Evolutionary conservation across 176 grass and related monocot genomes (phyloP).

Genomic region (Microstegium vimineum): DNA sequence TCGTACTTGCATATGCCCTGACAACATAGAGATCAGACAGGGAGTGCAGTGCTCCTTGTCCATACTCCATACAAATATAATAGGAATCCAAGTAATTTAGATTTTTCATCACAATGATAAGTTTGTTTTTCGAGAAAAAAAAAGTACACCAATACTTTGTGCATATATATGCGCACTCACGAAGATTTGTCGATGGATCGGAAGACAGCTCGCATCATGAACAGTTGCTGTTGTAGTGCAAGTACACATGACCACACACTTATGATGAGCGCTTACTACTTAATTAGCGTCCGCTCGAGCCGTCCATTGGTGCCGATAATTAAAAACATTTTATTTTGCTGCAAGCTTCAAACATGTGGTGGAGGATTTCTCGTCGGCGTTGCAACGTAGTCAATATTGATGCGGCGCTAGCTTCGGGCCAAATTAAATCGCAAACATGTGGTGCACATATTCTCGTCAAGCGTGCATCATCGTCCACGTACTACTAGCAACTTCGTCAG

Average conservation of each 20-base stretch:
- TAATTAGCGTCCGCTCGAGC: not conserved
- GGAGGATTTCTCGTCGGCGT: not conserved
- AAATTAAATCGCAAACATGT: not conserved
- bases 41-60: too few relatives aligned
- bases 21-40: too few relatives aligned
- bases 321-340: not conserved
- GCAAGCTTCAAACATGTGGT: not conserved
- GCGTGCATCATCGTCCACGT: not conserved
- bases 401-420: not conserved
- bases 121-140: too few relatives aligned
- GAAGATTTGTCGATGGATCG: not conserved
- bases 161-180: not conserved
- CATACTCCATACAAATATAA: too few relatives aligned
- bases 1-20: too few relatives aligned
- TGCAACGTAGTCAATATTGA: not conserved
- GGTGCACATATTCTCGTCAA: constrained; percentile 1
- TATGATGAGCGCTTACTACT: not conserved
- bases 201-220: not conserved
- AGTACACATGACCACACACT: not conserved
- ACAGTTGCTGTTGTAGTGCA: not conserved
- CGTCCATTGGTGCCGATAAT: not conserved
- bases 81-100: too few relatives aligned
- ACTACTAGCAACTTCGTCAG: too few relatives aligned
- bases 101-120: too few relatives aligned
- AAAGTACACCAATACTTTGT: too few relatives aligned